Percentiles rank a stretch among this genome's conserved stretches.
phyloP scores from a whole-genome alignment of 2,329 filamentous ascomycete genomes.

The Rhexocercosporidium sp. region DNA sequence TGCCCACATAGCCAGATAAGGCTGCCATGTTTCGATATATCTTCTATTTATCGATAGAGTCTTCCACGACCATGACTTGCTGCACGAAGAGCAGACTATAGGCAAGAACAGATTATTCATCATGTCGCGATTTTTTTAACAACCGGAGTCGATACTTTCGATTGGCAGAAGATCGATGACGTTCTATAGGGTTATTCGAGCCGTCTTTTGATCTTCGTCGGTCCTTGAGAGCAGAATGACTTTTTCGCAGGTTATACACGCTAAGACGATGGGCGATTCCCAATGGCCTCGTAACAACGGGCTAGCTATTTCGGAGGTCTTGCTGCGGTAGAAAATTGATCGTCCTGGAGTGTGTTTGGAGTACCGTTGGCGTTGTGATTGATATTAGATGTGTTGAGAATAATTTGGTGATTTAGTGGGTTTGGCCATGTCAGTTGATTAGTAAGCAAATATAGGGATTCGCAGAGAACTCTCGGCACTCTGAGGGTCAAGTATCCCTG shows the following conservation, averaged over 20 bases:
- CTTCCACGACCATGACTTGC: slow-evolving; percentile 1
- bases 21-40: not conserved
- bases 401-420: not conserved
- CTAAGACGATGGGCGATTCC: slow-evolving; percentile 9
- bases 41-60: slow-evolving; percentile 1
- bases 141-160: not conserved
- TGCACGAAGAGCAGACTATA: slow-evolving; percentile 4
- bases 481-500: too few relatives aligned
- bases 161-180: not conserved
- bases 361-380: not conserved
- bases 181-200: not conserved
- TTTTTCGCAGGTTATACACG: slow-evolving; percentile 7
- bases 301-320: slow-evolving; percentile 1
- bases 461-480: too few relatives aligned
- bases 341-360: not conserved
- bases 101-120: slow-evolving; percentile 4
- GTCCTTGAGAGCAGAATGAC: slow-evolving; percentile 1
- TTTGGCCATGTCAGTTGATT: not conserved
- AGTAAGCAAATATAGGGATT: not conserved
- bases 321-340: not conserved
- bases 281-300: not conserved
- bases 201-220: not conserved
- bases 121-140: not conserved
- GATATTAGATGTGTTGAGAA: not conserved
- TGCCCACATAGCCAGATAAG: slow-evolving; percentile 9